Conservation (phyloP, 371 early-diverging fungal species). For the Syncephalastrum contaminatum region DNA sequence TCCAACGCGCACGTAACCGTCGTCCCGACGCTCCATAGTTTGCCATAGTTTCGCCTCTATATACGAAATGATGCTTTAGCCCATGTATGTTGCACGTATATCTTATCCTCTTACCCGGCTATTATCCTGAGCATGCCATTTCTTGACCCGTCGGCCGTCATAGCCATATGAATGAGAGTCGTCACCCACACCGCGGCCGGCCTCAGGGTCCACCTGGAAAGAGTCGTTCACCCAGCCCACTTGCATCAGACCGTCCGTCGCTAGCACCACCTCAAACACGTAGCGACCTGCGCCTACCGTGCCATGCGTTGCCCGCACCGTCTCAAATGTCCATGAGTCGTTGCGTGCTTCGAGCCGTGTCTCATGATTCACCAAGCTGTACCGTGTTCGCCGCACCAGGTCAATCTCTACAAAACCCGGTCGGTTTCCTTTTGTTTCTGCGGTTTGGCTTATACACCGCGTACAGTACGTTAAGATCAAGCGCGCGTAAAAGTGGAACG, state of each 20-base stretch:
- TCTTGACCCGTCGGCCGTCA: slow-evolving; percentile 65
- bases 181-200: slow-evolving; percentile 76
- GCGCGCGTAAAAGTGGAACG: slow-evolving; percentile 34
- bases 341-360: slow-evolving; percentile 35
- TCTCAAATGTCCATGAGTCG: slow-evolving; percentile 75
- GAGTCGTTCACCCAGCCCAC: slow-evolving; percentile 66
- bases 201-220: slow-evolving; percentile 62
- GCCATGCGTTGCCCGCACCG: slow-evolving; percentile 46
- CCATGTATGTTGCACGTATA: slow-evolving; percentile 1
- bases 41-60: slow-evolving; percentile 59
- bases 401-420: slow-evolving; percentile 33
- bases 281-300: slow-evolving; percentile 25
- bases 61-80: slow-evolving; percentile 1
- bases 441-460: slow-evolving; percentile 11
- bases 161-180: slow-evolving; percentile 67
- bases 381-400: slow-evolving; percentile 24
- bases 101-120: slow-evolving; percentile 10
- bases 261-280: slow-evolving; percentile 61
- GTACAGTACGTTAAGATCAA: slow-evolving; percentile 31
- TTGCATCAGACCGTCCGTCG: slow-evolving; percentile 67
- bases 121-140: slow-evolving; percentile 63
- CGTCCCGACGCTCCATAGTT: slow-evolving; percentile 61
- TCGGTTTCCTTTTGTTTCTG: slow-evolving; percentile 7
- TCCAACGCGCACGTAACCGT: slow-evolving; percentile 64
- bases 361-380: slow-evolving; percentile 36